Evolutionary conservation across 495 filamentous ascomycete species (phyloP), one percentile per base, ranked within the genome.

Genomic region (Neurospora cerealis): DNA sequence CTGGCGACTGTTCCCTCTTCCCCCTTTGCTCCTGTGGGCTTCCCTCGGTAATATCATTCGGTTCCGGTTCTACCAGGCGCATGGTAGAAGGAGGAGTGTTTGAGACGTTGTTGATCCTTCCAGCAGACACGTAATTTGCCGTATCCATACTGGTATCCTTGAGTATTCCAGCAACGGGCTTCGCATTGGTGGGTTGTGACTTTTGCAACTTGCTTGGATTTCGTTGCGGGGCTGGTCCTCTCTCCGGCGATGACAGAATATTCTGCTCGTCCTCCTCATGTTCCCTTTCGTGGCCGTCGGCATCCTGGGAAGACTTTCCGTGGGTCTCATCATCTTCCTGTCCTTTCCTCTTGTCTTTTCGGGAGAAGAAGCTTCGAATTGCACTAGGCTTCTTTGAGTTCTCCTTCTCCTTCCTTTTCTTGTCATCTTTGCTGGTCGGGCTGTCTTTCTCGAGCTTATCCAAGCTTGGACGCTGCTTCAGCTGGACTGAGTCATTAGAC

Each of bases 371-470:
- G 48, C 94, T 95, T 77, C 94, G 94, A 69, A 99, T 90, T 83
- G 95, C 97, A 69, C 94, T 93, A 17, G 90, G 86, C 79, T 96
- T 97, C 85, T 97, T 97, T 73, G 97, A 93, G 78, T 95, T 95
- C 66, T 92, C 91, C 79, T 93, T 96, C 81, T 93, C 93, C 73
- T 96, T 84, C 76, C 82, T 86, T 72, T 85, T 87, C 80, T 86
- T 87, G 66, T 87, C 85, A 46, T 84, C 83, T 76, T 86, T 89
- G 74, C 81, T 79, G 24, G 79, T 69, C 28, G 78, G 69, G 77
- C 74, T 75, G 71, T 82, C 83, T 75, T 86, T 88, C 71, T 89
- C 89, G 1, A 88, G 81, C 77, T 87, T 89, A 77, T 91, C 87
- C 24, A 90, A 75, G 78, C 84, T 87, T 24, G 81, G 79, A n/a